Conservation (phyloP, 1,284 basidiomycete species). For the Veloboletus limbatus region DNA sequence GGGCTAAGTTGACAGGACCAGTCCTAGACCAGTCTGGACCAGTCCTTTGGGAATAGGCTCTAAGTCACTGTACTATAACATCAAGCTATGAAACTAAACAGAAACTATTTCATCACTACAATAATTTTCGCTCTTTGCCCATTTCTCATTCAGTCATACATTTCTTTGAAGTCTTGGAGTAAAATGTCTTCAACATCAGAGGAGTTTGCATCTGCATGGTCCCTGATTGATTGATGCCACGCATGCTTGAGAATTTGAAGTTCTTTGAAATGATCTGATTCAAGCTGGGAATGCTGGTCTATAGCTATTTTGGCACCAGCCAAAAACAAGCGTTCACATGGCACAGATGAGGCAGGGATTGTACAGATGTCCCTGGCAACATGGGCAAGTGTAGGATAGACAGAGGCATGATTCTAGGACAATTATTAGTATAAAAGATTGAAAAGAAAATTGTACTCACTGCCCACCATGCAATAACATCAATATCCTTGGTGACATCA, state of each 20-base stretch:
- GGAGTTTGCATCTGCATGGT: too few relatives aligned
- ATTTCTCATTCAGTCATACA: too few relatives aligned
- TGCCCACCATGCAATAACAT: background rate
- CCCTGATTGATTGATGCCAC: background rate
- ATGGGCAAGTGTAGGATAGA: background rate
- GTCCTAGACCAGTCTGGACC: too few relatives aligned
- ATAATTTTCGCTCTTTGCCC: too few relatives aligned
- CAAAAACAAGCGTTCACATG: background rate
- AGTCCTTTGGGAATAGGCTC: too few relatives aligned
- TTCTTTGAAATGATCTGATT: background rate
- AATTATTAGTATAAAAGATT: background rate
- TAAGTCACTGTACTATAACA: too few relatives aligned
- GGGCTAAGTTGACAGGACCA: too few relatives aligned
- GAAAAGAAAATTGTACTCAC: background rate
- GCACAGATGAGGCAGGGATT: background rate
- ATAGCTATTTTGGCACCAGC: background rate
- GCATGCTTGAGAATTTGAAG: background rate
- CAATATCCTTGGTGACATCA: background rate
- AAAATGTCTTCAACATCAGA: too few relatives aligned
- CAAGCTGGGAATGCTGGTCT: background rate
- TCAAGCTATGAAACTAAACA: too few relatives aligned
- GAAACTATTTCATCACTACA: too few relatives aligned
- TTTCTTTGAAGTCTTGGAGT: too few relatives aligned
- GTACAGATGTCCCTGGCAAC: background rate
- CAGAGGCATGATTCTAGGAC: background rate